A percentile compares a stretch with the other conserved stretches of the same genome.
Evolutionary conservation across 805 yeast species (phyloP).

Genomic region (Saturnispora sekii): DNA sequence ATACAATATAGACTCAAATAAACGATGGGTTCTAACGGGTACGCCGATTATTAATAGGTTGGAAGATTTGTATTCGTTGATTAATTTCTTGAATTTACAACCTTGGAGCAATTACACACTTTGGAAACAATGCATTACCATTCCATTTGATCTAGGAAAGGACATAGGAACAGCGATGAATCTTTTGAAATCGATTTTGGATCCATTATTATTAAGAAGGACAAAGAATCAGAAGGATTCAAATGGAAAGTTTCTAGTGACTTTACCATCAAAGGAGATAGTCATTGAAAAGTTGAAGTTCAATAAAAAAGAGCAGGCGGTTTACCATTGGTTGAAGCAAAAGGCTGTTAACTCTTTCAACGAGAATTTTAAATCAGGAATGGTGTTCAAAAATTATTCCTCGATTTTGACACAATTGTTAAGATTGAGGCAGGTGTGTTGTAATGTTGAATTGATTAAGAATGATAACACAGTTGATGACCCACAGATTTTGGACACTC

Average conservation of each 20-base stretch:
- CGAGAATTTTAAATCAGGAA: conserved; percentile 54
- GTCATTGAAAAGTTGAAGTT: conserved; percentile 58
- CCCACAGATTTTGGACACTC: not conserved
- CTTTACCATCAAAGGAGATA: conserved; percentile 68
- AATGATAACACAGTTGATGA: conserved; percentile 30
- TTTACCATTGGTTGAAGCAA: conserved; percentile 61
- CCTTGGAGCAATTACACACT: conserved; percentile 84
- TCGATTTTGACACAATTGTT: conserved; percentile 75
- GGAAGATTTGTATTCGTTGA: conserved; percentile 75
- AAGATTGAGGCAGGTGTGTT: conserved; percentile 79
- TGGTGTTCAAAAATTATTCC: conserved; percentile 61
- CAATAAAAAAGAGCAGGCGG: conserved; percentile 50
- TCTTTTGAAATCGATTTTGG: conserved; percentile 75
- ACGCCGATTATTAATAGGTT: conserved; percentile 85
- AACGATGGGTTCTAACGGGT: conserved; percentile 85
- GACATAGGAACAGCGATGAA: conserved; percentile 64
- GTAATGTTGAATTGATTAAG: conserved; percentile 64
- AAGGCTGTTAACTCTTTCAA: conserved; percentile 56
- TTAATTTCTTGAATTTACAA: conserved; percentile 65
- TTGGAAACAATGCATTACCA: conserved; percentile 80
- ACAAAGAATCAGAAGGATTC: conserved; percentile 75
- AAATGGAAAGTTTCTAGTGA: conserved; percentile 66
- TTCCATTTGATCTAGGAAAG: conserved; percentile 65
- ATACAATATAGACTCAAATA: conserved; percentile 48
- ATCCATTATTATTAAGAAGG: conserved; percentile 74